Base-by-base conservation (phyloP, 345 rosid genomes). In the Rhodomyrtus tomentosa region DNA sequence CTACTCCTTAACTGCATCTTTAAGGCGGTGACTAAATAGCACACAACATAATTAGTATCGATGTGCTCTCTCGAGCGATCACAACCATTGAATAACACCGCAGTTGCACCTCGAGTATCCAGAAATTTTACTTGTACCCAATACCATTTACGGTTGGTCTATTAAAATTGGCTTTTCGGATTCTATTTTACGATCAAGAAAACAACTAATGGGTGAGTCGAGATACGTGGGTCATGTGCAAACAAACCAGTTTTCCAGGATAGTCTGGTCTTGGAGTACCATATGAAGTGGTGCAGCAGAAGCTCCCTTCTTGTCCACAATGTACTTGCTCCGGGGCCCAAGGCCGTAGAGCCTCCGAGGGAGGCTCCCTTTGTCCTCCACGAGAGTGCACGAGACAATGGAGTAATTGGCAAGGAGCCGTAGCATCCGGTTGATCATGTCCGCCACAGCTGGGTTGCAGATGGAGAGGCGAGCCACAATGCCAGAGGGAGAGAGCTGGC, bases 131-230 rank as follows among this genome's bases (percentile, higher is more conserved):
- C 55, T 52, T 52, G 22, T 52, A 5, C 55, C 22, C 22, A 59
- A 59, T 14, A 27, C 38, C 6, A 27, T 59, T 29, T 27, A 5
- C 21, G 73, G 68, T 59, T 29, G 73, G 0, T 7, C 73, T 3
- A 59, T 59, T 0, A 4, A 59, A 27, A 59, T 59, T 14, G 38
- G 10, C 38, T 13, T 59, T 59, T 59, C 73, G 1, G 10, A 27
- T 59, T 27, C 73, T 59, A 59, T 14, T 58, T 59, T 16, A 58
- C 38, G 10, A 27, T 20, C 73, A 29, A 29, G 38, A 59, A 32
- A 59, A 16, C 87, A 93, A 15, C 81, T 86, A 4, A 91, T 87
- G 5, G 85, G 82, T 11, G 93, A 92, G 42, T 89, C 13, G 14
- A 27, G 14, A 29, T 14, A 27, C 21, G 38, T 0, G 38, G 73